Evolutionary conservation across 177 flowering plant species (phyloP).

Genomic region (Vitis hybrid): DNA sequence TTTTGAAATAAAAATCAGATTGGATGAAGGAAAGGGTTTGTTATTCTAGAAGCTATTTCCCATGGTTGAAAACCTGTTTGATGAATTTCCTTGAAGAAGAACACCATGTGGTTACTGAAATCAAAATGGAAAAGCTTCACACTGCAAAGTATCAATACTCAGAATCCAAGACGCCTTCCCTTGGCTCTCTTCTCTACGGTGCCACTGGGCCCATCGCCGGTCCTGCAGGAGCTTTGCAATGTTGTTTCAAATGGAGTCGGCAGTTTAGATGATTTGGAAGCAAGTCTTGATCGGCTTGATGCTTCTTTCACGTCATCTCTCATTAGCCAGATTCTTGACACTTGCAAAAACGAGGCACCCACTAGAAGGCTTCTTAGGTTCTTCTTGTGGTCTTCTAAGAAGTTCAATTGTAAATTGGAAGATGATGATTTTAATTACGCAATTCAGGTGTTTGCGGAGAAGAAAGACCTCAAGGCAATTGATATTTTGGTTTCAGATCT

Average conservation of each 20-base stretch:
- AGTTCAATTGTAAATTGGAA: conserved; percentile 25
- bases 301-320: conserved; percentile 37
- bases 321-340: conserved; percentile 48
- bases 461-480: conserved; percentile 55
- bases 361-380: conserved; percentile 70
- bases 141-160: neutral
- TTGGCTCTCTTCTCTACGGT: conserved; percentile 18
- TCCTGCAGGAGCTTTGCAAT: conserved; percentile 37
- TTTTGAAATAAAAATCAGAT: no score
- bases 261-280: conserved; percentile 69
- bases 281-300: conserved; percentile 30
- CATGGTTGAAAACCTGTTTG: no score
- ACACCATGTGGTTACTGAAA: no score
- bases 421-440: conserved; percentile 55
- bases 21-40: no score
- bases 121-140: no score
- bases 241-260: conserved; percentile 49
- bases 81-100: no score
- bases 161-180: neutral
- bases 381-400: conserved; percentile 63
- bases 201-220: conserved; percentile 9
- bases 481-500: conserved; percentile 60
- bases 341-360: conserved; percentile 54
- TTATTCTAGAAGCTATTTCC: no score
- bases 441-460: conserved; percentile 47